Conservation (phyloP, 495 filamentous ascomycete genomes). For the Terfezia claveryi region DNA sequence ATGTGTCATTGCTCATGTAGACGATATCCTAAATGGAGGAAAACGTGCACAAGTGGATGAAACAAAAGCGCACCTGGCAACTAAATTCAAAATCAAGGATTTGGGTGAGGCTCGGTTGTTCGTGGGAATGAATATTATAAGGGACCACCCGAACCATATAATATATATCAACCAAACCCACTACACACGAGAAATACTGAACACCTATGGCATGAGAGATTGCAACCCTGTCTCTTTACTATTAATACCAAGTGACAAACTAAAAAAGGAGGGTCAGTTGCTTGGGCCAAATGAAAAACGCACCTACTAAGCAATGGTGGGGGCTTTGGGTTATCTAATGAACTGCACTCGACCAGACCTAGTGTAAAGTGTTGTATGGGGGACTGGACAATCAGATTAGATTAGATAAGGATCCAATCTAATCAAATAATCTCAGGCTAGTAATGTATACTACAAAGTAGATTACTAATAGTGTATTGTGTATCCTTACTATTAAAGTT, state of each 20-base stretch:
- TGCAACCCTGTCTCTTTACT: not conserved
- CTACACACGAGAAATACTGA: not conserved
- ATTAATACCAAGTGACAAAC: not conserved
- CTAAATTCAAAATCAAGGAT: not conserved
- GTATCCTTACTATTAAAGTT: no score
- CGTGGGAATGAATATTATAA: not conserved
- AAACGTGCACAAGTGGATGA: not conserved
- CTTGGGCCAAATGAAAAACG: not conserved
- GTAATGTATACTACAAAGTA: no score
- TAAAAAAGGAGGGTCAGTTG: not conserved
- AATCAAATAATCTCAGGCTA: no score
- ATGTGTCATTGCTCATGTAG: not conserved
- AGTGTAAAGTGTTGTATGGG: no score
- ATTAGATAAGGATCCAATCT: no score
- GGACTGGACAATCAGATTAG: no score
- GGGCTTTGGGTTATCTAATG: not conserved
- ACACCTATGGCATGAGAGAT: not conserved
- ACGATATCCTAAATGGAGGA: conserved; percentile 1
- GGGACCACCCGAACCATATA: not conserved
- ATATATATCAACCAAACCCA: not conserved
- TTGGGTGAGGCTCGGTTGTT: not conserved
- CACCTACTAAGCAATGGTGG: not conserved
- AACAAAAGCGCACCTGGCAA: conserved; percentile 1
- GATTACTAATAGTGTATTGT: no score
- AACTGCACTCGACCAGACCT: conserved; percentile 6